Conservation (phyloP, 192 early-diverging fungal genomes). For the Rhizophagus sp. region DNA sequence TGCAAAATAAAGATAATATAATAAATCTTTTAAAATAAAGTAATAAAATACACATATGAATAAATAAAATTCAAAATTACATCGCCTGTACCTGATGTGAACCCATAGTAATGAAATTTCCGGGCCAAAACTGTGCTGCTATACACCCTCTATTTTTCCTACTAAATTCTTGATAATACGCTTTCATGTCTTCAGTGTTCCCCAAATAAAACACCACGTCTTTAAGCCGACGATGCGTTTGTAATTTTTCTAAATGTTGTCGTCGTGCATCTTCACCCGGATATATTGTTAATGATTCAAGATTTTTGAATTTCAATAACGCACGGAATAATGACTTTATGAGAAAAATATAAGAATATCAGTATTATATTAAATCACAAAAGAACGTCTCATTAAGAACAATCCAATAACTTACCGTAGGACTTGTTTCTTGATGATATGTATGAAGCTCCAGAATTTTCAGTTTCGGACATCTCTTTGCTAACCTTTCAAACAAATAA, state of each 20-base stretch:
- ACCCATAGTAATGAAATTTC: not conserved
- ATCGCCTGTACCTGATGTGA: not conserved
- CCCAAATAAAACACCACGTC: conserved; percentile 1
- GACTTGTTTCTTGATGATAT: conserved; percentile 12
- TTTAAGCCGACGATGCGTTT: conserved; percentile 17
- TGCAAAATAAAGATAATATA: too few species aligned
- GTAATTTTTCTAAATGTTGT: conserved; percentile 14
- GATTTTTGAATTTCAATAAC: not conserved
- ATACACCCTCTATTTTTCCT: not conserved
- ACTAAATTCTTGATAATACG: not conserved
- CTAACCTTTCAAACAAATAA: not conserved
- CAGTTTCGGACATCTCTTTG: not conserved
- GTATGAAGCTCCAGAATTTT: conserved; percentile 7
- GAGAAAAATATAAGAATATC: not conserved
- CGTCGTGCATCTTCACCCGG: not conserved
- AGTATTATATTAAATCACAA: not conserved
- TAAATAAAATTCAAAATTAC: not conserved
- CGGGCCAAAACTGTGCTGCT: not conserved
- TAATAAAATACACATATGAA: not conserved
- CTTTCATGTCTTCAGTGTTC: conserved; percentile 6
- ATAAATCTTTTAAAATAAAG: not conserved
- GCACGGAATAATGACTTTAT: not conserved
- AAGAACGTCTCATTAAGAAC: not conserved
- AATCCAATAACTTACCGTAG: not conserved
- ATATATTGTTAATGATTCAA: conserved; percentile 8